Evolutionary conservation across 164 flowering plant genomes (phyloP), one percentile per base, ranked within the genome.

Genomic region (Kingdonia uniflora): DNA sequence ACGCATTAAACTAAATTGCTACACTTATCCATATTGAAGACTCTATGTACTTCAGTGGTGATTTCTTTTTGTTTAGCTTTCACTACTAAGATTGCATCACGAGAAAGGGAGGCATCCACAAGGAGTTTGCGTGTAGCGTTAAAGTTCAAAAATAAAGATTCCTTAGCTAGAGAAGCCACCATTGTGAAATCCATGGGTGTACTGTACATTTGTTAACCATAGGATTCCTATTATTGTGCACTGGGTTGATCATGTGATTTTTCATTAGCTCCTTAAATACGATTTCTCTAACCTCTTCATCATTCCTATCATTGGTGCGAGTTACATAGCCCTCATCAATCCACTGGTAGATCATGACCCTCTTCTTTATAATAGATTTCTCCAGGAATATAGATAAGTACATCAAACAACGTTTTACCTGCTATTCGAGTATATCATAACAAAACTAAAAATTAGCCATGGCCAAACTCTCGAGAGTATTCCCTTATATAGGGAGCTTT

Each of bases 301-400:
- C 62, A 1, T 54, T 21, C 41, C 52, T 37, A 0, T n/a, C 46
- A 1, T 0, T 37, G 1, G n/a, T 52, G 0, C 12, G 19, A 2
- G 7, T 16, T 3, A 69, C 40, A n/a, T 68, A 54, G 4, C 67
- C 72, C 63, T 74, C 75, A 5, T 70, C 76, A 20, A 74, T 60
- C 82, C 79, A 77, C 77, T 77, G 72, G 29, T 70, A 60, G 19
- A 68, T 44, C 45, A 74, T 29, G 6, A 45, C 19, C 63, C 71
- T 70, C 63, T 61, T 74, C 59, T 60, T 62, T 8, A 77, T 54
- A 2, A 47, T 45, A 2, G 25, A 37, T n/a, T 55, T 56, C 23
- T 65, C 60, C 1, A 79, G 79, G 47, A 77, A 77, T 14, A 72
- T 52, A n/a, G 73, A 42, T 46, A 77, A 65, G 22, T 72, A 72